phyloP scores from a whole-genome alignment of 1,284 basidiomycete genomes.

The Neotropicomus parvogracilis region DNA sequence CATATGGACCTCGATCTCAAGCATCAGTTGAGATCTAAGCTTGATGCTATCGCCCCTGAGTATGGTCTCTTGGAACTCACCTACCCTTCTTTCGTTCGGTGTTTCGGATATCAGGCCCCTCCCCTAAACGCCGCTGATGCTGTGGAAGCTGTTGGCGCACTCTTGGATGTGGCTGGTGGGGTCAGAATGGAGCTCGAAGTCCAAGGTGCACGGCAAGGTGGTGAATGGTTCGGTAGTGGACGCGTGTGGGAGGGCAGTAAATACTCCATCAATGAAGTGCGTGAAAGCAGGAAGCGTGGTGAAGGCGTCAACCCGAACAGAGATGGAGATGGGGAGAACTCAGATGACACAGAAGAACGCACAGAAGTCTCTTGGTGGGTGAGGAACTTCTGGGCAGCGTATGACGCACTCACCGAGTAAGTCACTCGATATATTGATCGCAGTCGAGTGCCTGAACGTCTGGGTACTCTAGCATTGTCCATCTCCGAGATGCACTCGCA shows the following conservation, averaged over 20 bases:
- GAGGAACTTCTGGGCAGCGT: slow-evolving; percentile 91
- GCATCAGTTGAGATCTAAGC: slow-evolving; percentile 73
- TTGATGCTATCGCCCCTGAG: slow-evolving; percentile 90
- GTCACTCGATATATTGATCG: slow-evolving; percentile 31
- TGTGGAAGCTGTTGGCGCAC: slow-evolving; percentile 84
- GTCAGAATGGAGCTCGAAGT: slow-evolving; percentile 86
- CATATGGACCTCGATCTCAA: slow-evolving; percentile 98
- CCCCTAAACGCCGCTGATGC: slow-evolving; percentile 91
- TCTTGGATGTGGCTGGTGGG: slow-evolving; percentile 90
- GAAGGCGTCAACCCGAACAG: slow-evolving; percentile 24
- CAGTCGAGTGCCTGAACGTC: not conserved
- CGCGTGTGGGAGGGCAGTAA: slow-evolving; percentile 53
- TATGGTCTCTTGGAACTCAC: slow-evolving; percentile 94
- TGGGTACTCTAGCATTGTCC: slow-evolving; percentile 51
- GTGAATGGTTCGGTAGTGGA: slow-evolving; percentile 86
- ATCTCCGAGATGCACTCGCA: slow-evolving; percentile 73
- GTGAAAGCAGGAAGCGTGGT: slow-evolving; percentile 41
- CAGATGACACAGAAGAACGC: slow-evolving; percentile 38
- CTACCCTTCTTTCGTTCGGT: slow-evolving; percentile 90
- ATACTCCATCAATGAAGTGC: slow-evolving; percentile 39
- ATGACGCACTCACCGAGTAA: slow-evolving; percentile 86
- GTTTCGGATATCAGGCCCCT: slow-evolving; percentile 84
- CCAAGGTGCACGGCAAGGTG: slow-evolving; percentile 78
- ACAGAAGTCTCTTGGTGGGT: slow-evolving; percentile 75
- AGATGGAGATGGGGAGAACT: slow-evolving; percentile 34